These are phyloP conservation scores for Lotus japonicus DNA, from an alignment of 306 rosid species.

Conservation along the genomic window DNA sequence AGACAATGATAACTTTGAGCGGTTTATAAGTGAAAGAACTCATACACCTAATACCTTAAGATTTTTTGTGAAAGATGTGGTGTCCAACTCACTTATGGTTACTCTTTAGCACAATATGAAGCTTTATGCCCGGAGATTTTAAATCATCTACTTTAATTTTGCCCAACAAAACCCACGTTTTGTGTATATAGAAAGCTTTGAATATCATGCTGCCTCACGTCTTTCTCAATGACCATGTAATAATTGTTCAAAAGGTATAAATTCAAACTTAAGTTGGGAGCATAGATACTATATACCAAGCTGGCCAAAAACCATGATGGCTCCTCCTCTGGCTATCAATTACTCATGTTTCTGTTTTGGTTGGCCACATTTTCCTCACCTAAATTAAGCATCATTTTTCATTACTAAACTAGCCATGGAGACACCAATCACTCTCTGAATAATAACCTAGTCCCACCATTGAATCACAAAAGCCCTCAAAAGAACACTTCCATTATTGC, in stretches of 20 bases:
- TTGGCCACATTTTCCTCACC: slow-evolving; percentile 8
- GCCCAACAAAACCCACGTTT: slow-evolving; percentile 8
- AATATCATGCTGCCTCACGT: not conserved
- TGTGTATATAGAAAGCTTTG: not conserved
- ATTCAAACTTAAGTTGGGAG: slow-evolving; percentile 27
- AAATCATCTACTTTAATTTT: no score
- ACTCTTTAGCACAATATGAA: no score
- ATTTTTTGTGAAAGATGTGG: no score
- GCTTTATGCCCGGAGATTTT: no score
- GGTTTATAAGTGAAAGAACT: no score
- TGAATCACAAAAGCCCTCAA: slow-evolving; percentile 3
- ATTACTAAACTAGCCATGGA: not conserved
- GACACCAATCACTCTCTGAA: not conserved
- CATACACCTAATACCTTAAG: no score
- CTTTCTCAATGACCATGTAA: slow-evolving; percentile 21
- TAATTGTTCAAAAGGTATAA: slow-evolving; percentile 4
- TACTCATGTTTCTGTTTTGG: slow-evolving; percentile 7
- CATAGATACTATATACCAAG: slow-evolving; percentile 7
- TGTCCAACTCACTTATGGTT: no score
- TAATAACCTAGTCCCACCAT: not conserved
- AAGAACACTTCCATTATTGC: slow-evolving; percentile 8
- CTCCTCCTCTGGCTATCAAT: not conserved
- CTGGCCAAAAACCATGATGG: slow-evolving; percentile 11
- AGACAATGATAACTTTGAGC: no score
- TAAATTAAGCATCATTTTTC: not conserved